Base-by-base conservation (phyloP, 148 eudicot genomes). In the Talinum fruticosum region DNA sequence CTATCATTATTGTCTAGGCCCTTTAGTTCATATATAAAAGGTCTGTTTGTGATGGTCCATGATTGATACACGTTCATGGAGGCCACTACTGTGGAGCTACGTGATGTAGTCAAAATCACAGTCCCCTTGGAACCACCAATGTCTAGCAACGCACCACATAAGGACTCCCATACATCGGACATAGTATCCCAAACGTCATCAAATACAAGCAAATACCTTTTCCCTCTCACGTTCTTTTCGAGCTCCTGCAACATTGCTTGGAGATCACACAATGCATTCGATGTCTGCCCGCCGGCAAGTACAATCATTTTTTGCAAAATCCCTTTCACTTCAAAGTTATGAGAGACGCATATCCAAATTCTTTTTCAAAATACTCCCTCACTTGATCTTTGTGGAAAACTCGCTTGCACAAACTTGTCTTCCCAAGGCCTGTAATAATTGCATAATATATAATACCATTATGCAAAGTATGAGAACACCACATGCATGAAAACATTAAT, bases 181-280 rank as follows among this genome's bases (percentile, higher is more conserved):
- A 68, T 47, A 32, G 79, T 67, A 32, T 78, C 80, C 80, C 80
- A 78, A 8, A 78, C 75, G 57, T 78, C 80, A 70, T 78, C 80
- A 15, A 78, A 37, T 18, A 78, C 75, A 26, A 78, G 75, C 69
- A 78, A 57, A 71, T 57, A 78, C 49, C 75, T 78, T 59, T 78
- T 78, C 3, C 70, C 75, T 36, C 37, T 78, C 69, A 70, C 26
- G 1, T 78, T 41, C 21, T 36, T 71, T 30, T 41, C 57, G 59
- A 78, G 80, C 30, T 78, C 28, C 36, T 8, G 2, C 19, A 57
- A 10, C n/a, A 45, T 29, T 36, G 70, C 74, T 76, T 75, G 54
- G n/a, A n/a, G n/a, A 64, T 62, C 34, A 64, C n/a, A 62, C 32
- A 30, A 34, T 3, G 10, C 8, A 1, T 21, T n/a, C 6, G 64